Conservation (phyloP, 2,329 filamentous ascomycete genomes). For the Penicillium sp. region DNA sequence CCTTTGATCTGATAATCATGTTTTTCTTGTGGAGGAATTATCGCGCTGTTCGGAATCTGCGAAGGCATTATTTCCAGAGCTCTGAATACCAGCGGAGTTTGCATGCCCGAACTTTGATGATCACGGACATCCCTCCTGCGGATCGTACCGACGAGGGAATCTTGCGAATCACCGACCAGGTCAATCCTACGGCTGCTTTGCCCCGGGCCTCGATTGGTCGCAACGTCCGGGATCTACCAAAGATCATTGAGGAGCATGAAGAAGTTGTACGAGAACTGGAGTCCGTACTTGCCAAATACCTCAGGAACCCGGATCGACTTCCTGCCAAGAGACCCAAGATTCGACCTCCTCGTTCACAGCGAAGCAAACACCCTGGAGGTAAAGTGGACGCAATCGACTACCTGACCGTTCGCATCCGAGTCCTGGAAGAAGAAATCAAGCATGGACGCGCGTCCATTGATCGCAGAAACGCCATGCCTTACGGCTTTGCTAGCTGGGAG, state of each 20-base stretch:
- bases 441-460: slow-evolving; percentile 80
- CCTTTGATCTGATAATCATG: slow-evolving; percentile 73
- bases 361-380: slow-evolving; percentile 64
- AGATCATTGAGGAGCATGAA: slow-evolving; percentile 81
- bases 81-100: slow-evolving; percentile 86
- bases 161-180: slow-evolving; percentile 74
- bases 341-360: slow-evolving; percentile 77
- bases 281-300: slow-evolving; percentile 79
- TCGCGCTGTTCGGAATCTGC: slow-evolving; percentile 66
- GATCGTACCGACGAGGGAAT: slow-evolving; percentile 83
- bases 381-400: slow-evolving; percentile 96
- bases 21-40: slow-evolving; percentile 93
- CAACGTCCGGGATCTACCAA: slow-evolving; percentile 87
- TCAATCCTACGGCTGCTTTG: slow-evolving; percentile 75
- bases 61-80: slow-evolving; percentile 79
- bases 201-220: slow-evolving; percentile 81
- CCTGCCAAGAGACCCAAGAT: slow-evolving; percentile 77
- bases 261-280: slow-evolving; percentile 80
- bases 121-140: slow-evolving; percentile 81
- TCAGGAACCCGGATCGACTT: slow-evolving; percentile 81
- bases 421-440: slow-evolving; percentile 80
- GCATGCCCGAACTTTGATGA: slow-evolving; percentile 68
- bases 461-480: slow-evolving; percentile 82
- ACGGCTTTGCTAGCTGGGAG: slow-evolving; percentile 92
- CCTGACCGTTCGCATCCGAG: slow-evolving; percentile 78